Percentiles rank a stretch among this genome's conserved stretches.
Evolutionary conservation across 345 rosid genomes (phyloP).

Genomic region (Lepidium sativum): DNA sequence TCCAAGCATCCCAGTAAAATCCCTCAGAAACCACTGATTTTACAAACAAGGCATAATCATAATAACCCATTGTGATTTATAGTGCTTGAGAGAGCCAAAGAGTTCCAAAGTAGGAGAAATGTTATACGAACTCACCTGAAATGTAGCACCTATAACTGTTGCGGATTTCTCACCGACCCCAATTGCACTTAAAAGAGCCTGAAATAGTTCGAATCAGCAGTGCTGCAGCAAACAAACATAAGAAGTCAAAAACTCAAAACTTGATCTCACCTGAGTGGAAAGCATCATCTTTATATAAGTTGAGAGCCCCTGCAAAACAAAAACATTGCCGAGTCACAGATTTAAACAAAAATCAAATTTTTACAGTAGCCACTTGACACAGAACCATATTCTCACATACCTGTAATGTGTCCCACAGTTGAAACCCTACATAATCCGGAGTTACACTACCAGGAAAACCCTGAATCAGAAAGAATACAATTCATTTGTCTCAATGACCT

Average conservation of each 20-base stretch:
- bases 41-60: neutral
- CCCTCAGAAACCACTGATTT: slow-evolving; percentile 90
- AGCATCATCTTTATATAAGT: slow-evolving; percentile 96
- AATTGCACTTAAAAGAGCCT: slow-evolving; percentile 93
- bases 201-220: slow-evolving; percentile 1
- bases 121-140: slow-evolving; percentile 47
- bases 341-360: neutral
- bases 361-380: neutral
- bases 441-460: slow-evolving; percentile 89
- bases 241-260: slow-evolving; percentile 4
- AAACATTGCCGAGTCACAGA: neutral
- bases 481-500: neutral
- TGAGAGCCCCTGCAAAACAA: slow-evolving; percentile 56
- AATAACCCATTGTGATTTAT: neutral
- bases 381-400: slow-evolving; percentile 23
- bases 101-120: neutral
- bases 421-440: slow-evolving; percentile 80
- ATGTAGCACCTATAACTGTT: slow-evolving; percentile 88
- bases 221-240: neutral
- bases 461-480: slow-evolving; percentile 29
- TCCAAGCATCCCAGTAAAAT: slow-evolving; percentile 95
- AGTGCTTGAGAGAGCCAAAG: neutral
- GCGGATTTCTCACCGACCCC: slow-evolving; percentile 98
- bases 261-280: slow-evolving; percentile 71
- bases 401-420: slow-evolving; percentile 91